Conservation (phyloP, 2,329 filamentous ascomycete genomes). For the Kalmusia sp. region DNA sequence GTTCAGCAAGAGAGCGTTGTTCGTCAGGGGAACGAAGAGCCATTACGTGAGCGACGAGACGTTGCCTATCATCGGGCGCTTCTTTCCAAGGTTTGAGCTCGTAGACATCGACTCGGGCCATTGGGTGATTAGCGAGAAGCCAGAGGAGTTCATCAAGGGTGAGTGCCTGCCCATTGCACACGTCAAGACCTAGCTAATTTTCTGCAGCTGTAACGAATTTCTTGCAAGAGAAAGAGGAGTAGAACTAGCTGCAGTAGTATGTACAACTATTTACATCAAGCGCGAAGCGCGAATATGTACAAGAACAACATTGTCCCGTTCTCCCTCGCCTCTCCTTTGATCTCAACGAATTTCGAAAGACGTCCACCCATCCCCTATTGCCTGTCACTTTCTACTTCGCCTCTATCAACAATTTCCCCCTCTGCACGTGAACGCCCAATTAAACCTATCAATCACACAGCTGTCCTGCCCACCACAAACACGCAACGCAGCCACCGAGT, state of each 20-base stretch:
- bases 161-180: slow-evolving; percentile 35
- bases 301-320: no score
- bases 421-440: no score
- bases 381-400: no score
- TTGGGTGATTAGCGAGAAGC: slow-evolving; percentile 90
- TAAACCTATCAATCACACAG: neutral
- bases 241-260: neutral
- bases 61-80: slow-evolving; percentile 78
- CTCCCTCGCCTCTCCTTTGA: no score
- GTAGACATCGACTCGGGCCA: slow-evolving; percentile 80
- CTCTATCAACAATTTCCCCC: no score
- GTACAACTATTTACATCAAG: neutral
- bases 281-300: no score
- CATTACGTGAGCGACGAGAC: slow-evolving; percentile 82
- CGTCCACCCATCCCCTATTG: no score
- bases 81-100: slow-evolving; percentile 80
- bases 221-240: slow-evolving; percentile 58
- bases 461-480: neutral
- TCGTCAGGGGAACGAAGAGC: slow-evolving; percentile 79
- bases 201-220: slow-evolving; percentile 70
- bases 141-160: slow-evolving; percentile 79
- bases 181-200: slow-evolving; percentile 5
- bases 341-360: no score
- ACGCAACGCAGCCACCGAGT: neutral
- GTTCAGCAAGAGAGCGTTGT: slow-evolving; percentile 80